Evolutionary conservation across 176 grass and related monocot genomes (phyloP).

Genomic region (Typha latifolia): DNA sequence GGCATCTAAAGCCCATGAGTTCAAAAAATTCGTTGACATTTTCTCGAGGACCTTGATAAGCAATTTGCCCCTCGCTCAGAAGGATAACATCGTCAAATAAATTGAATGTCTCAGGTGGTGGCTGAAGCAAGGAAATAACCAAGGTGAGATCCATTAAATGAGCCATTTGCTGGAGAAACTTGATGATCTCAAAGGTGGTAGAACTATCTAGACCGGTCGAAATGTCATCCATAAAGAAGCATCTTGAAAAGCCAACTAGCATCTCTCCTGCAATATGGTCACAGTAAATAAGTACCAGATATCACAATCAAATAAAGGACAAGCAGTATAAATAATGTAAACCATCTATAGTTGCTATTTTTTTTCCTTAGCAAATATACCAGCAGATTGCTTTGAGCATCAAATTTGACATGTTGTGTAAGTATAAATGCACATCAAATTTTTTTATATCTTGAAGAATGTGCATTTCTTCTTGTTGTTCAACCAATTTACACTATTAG

Average conservation of each 20-base stretch:
- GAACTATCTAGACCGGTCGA: constrained; percentile 96
- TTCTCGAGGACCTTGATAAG: constrained; percentile 87
- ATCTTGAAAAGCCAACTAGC: constrained; percentile 74
- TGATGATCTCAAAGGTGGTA: constrained; percentile 81
- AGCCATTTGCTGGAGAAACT: constrained; percentile 76
- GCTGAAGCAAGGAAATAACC: constrained; percentile 93
- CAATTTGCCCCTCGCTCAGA: constrained; percentile 84
- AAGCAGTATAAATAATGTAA: neutral
- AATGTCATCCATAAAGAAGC: constrained; percentile 99
- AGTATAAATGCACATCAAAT: neutral
- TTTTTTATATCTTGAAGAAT: too few species aligned
- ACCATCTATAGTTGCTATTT: neutral
- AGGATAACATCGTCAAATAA: constrained; percentile 95
- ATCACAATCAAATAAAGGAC: constrained; percentile 1
- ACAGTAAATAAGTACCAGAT: constrained; percentile 9
- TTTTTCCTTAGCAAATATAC: neutral
- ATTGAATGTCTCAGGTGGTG: constrained; percentile 74
- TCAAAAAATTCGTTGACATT: constrained; percentile 63
- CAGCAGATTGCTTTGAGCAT: neutral
- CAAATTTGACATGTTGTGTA: neutral
- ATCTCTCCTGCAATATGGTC: constrained; percentile 67
- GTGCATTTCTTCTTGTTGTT: too few species aligned
- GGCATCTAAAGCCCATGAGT: constrained; percentile 83
- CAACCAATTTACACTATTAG: too few species aligned
- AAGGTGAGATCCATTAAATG: constrained; percentile 80